Evolutionary conservation across 2,329 filamentous ascomycete species (phyloP).

Genomic region (Mycosphaerella arachidis): DNA sequence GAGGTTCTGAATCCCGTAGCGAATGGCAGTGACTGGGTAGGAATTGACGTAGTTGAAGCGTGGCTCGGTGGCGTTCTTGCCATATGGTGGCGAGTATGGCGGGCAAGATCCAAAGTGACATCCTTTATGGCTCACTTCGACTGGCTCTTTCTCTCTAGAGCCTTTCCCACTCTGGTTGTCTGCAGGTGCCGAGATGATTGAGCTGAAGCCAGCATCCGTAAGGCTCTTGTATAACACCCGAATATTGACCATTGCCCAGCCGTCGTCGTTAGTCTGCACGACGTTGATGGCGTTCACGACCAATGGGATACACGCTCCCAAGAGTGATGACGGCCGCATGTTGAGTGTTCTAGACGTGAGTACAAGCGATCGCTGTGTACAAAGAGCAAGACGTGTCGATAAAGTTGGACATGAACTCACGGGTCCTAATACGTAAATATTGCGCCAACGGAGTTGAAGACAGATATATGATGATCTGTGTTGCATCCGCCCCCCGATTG

Average conservation of each 20-base stretch:
- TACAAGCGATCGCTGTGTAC: neutral
- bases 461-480: neutral
- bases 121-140: conserved; percentile 15
- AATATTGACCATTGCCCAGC: conserved; percentile 67
- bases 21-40: conserved; percentile 61
- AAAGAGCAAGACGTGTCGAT: neutral
- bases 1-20: conserved; percentile 57
- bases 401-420: neutral
- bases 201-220: conserved; percentile 53
- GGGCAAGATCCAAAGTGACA: conserved; percentile 63
- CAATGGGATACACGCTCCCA: neutral
- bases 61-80: conserved; percentile 53
- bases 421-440: neutral
- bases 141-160: conserved; percentile 17
- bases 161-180: conserved; percentile 61
- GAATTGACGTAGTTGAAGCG: conserved; percentile 67
- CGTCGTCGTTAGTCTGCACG: conserved; percentile 66
- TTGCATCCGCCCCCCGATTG: neutral
- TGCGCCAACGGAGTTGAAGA: neutral
- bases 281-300: conserved; percentile 43
- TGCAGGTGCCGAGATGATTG: conserved; percentile 62
- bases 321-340: neutral
- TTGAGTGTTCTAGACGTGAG: neutral
- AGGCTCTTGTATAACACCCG: conserved; percentile 57
- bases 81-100: conserved; percentile 51